Evolutionary conservation across 1,139 yeast species (phyloP).

Genomic region (Pichia sorboxylosa): DNA sequence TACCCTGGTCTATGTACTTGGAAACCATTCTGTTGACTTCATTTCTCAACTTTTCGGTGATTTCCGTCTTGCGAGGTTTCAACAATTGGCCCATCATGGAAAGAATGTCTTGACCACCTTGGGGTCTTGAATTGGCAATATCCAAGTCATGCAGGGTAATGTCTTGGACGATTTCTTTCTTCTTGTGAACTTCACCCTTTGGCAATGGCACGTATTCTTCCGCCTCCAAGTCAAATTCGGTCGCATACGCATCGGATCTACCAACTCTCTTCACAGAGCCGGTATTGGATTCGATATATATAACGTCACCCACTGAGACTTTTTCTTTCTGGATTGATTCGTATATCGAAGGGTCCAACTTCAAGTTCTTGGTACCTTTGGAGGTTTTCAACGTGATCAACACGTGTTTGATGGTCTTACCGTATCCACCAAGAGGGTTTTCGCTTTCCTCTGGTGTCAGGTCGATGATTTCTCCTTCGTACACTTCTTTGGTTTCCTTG

Average conservation of each 20-base stretch:
- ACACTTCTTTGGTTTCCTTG: constrained; percentile 94
- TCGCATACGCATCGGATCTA: constrained; percentile 94
- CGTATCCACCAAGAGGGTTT: constrained; percentile 94
- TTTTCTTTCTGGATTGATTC: constrained; percentile 94
- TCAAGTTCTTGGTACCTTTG: constrained; percentile 84
- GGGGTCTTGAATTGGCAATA: constrained; percentile 93
- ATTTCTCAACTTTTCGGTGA: constrained; percentile 84
- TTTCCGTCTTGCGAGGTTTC: constrained; percentile 96
- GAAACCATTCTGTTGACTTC: constrained; percentile 95
- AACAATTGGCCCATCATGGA: constrained; percentile 98
- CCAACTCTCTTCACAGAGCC: constrained; percentile 98
- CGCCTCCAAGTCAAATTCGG: constrained; percentile 95
- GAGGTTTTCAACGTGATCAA: constrained; percentile 91
- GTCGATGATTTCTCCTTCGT: constrained; percentile 97
- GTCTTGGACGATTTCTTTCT: constrained; percentile 95
- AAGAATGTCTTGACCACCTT: constrained; percentile 96
- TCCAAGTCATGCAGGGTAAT: constrained; percentile 93
- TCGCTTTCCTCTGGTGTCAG: constrained; percentile 95
- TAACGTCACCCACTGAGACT: constrained; percentile 91
- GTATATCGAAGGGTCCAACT: constrained; percentile 90
- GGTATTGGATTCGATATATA: constrained; percentile 92
- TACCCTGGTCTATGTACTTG: constrained; percentile 93
- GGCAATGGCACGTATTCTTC: constrained; percentile 98
- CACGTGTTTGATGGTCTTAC: constrained; percentile 91
- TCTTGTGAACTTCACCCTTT: constrained; percentile 97